phyloP scores from a whole-genome alignment of 768 basidiomycete species.

The Trametes meyenii region DNA sequence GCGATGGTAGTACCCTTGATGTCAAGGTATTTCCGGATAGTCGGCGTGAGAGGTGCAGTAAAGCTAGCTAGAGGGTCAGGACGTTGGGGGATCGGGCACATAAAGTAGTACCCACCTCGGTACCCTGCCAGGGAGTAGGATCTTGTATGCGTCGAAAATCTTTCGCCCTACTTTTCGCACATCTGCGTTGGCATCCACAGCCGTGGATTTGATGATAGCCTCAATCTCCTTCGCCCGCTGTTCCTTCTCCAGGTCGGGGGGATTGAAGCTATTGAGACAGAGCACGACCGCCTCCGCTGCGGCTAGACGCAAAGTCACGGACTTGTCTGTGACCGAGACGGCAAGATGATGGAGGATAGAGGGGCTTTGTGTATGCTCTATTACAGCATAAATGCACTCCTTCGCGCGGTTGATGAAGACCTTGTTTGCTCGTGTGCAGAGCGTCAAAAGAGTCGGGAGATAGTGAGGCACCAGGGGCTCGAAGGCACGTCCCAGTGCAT shows the following conservation, averaged over 20 bases:
- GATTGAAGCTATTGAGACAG: slow-evolving; percentile 76
- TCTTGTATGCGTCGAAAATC: slow-evolving; percentile 76
- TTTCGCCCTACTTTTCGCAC: slow-evolving; percentile 69
- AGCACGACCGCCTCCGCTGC: slow-evolving; percentile 67
- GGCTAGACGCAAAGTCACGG: slow-evolving; percentile 59
- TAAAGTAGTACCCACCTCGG: slow-evolving; percentile 52
- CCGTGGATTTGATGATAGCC: slow-evolving; percentile 63
- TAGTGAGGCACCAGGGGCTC: slow-evolving; percentile 69
- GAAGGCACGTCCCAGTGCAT: slow-evolving; percentile 60
- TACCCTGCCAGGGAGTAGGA: slow-evolving; percentile 67
- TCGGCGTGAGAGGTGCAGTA: slow-evolving; percentile 70
- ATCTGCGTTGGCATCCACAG: slow-evolving; percentile 75
- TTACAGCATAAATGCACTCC: slow-evolving; percentile 57
- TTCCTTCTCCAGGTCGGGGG: slow-evolving; percentile 78
- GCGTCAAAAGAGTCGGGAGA: slow-evolving; percentile 64
- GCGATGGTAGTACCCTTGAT: slow-evolving; percentile 34
- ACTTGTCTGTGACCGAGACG: slow-evolving; percentile 69
- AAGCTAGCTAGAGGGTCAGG: slow-evolving; percentile 53
- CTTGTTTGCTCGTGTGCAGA: slow-evolving; percentile 80
- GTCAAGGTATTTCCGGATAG: slow-evolving; percentile 75
- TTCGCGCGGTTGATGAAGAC: slow-evolving; percentile 70
- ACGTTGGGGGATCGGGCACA: neutral
- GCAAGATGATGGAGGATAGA: slow-evolving; percentile 62
- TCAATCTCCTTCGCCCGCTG: slow-evolving; percentile 67
- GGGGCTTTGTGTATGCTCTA: slow-evolving; percentile 70